phyloP scores from a whole-genome alignment of 164 flowering plant genomes.

The Vitis rotundifolia region DNA sequence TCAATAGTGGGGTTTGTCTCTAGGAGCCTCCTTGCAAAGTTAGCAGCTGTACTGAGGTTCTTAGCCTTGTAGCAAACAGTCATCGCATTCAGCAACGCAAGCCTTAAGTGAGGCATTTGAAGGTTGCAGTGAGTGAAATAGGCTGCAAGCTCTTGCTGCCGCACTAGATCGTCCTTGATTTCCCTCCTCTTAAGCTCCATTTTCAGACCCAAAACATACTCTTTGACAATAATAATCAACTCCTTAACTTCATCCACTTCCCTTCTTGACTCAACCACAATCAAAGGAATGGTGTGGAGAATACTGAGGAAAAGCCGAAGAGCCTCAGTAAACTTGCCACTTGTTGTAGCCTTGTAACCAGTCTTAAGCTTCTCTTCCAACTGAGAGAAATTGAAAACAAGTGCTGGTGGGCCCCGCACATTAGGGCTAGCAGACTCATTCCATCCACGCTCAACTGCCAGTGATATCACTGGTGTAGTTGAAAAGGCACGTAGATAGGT shows the following conservation, averaged over 20 bases:
- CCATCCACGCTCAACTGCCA: slow-evolving; percentile 74
- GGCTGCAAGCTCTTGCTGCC: slow-evolving; percentile 25
- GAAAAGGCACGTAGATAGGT: slow-evolving; percentile 59
- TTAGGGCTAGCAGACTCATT: slow-evolving; percentile 66
- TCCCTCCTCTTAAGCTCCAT: slow-evolving; percentile 67
- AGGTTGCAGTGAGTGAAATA: slow-evolving; percentile 42
- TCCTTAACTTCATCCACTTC: slow-evolving; percentile 85
- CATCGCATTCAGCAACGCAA: slow-evolving; percentile 41
- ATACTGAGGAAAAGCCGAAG: slow-evolving; percentile 52
- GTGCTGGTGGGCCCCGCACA: slow-evolving; percentile 76
- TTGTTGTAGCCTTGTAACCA: slow-evolving; percentile 66
- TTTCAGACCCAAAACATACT: slow-evolving; percentile 52
- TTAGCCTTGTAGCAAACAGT: slow-evolving; percentile 59
- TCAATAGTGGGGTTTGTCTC: slow-evolving; percentile 69
- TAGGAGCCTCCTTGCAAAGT: slow-evolving; percentile 66
- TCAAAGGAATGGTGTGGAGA: slow-evolving; percentile 59
- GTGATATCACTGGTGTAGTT: slow-evolving; percentile 52
- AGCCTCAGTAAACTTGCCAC: slow-evolving; percentile 63
- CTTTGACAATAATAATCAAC: slow-evolving; percentile 57
- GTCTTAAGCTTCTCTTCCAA: slow-evolving; percentile 80
- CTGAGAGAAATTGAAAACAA: slow-evolving; percentile 67
- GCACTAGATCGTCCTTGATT: slow-evolving; percentile 32
- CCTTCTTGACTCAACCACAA: slow-evolving; percentile 67
- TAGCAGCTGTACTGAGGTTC: slow-evolving; percentile 62
- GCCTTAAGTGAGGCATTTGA: slow-evolving; percentile 39